These are phyloP conservation scores for Fusarium fracticaudum DNA, from an alignment of 2,329 filamentous ascomycete species.

Conservation along the genomic window DNA sequence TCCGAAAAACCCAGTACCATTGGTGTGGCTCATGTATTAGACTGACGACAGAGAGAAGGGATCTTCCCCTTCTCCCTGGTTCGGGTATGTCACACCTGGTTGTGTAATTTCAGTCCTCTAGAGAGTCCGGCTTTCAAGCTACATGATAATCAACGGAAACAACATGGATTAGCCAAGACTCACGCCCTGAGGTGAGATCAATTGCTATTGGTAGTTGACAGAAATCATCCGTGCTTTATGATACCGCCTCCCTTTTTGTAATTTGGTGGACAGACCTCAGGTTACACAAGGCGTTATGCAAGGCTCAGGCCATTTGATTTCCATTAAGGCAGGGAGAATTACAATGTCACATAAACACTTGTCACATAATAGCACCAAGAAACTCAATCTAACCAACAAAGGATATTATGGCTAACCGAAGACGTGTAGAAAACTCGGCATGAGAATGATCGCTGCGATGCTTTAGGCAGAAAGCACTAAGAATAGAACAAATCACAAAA, in stretches of 20 bases:
- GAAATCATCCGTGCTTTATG: neutral
- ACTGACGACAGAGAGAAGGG: neutral
- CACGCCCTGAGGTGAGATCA: neutral
- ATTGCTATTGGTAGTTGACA: neutral
- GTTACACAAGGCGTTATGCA: neutral
- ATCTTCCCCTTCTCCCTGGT: neutral
- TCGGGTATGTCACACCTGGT: neutral
- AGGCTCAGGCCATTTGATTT: neutral
- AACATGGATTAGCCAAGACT: neutral
- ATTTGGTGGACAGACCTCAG: neutral
- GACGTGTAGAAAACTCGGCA: neutral
- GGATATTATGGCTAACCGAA: neutral
- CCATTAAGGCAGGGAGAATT: neutral
- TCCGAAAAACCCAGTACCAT: neutral
- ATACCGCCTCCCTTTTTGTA: neutral
- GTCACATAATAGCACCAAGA: neutral
- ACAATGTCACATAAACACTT: neutral
- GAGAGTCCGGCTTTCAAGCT: neutral
- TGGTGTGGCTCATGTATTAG: neutral
- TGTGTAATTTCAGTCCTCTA: neutral
- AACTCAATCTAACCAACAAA: neutral
- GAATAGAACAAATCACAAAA: neutral
- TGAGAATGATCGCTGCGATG: neutral
- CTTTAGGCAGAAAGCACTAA: neutral
- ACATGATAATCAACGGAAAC: neutral